These are phyloP conservation scores for Sporothrix brasiliensis DNA, from an alignment of 2,329 filamentous ascomycete genomes.

Conservation along the genomic window DNA sequence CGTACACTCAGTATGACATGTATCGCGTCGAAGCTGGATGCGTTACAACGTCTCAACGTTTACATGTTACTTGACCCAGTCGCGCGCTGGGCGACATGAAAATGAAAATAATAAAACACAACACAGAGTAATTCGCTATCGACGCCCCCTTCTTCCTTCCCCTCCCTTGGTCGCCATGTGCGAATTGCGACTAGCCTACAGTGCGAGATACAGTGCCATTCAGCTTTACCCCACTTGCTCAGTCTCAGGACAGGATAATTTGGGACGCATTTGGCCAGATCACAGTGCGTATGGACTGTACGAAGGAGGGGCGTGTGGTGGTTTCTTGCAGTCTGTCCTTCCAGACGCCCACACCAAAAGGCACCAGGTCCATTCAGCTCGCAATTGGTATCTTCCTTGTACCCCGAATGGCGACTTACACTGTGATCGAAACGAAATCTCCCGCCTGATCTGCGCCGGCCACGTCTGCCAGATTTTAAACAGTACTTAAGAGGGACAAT, in stretches of 20 bases:
- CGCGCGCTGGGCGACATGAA: slow-evolving; percentile 10
- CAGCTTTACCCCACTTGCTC: not conserved
- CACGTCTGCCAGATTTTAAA: not conserved
- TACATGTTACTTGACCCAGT: not conserved
- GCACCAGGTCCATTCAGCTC: not conserved
- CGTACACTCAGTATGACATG: no score
- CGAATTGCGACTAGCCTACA: slow-evolving; percentile 23
- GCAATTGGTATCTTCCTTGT: slow-evolving; percentile 21
- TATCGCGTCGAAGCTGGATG: not conserved
- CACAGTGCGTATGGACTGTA: slow-evolving; percentile 20
- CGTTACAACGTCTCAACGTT: not conserved
- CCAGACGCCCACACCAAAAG: not conserved
- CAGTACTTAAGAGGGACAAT: slow-evolving; percentile 1
- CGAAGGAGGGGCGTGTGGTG: slow-evolving; percentile 21
- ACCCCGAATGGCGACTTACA: not conserved
- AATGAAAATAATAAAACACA: not conserved
- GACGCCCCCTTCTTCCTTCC: slow-evolving; percentile 13
- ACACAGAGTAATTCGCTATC: slow-evolving; percentile 6
- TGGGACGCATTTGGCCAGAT: not conserved
- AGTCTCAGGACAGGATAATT: not conserved
- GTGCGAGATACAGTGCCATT: not conserved
- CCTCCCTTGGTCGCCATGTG: not conserved
- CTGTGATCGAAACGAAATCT: not conserved
- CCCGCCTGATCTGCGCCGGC: not conserved
- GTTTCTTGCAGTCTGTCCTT: not conserved